Conservation (phyloP, 2,329 filamentous ascomycete genomes). For the Fusarium sambucinum region DNA sequence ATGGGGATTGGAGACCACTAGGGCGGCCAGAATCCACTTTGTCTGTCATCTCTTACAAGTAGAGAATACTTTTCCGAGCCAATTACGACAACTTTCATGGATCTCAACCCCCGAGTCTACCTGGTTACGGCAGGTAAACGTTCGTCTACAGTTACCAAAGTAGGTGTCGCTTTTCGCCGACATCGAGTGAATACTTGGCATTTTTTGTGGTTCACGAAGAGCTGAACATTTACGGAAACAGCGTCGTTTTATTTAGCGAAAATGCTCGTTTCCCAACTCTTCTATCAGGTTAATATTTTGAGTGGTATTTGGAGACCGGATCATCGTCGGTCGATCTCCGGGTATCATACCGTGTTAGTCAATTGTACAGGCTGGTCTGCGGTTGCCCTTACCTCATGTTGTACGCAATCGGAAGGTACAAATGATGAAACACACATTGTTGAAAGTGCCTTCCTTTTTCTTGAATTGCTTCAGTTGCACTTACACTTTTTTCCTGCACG, state of each 20-base stretch:
- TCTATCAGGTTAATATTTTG: background rate
- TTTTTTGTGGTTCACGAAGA: background rate
- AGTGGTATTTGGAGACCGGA: conserved; percentile 2
- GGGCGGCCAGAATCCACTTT: conserved; percentile 10
- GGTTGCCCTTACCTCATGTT: background rate
- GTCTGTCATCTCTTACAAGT: conserved; percentile 14
- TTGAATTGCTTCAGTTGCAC: background rate
- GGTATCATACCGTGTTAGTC: conserved; percentile 9
- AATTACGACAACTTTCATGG: conserved; percentile 23
- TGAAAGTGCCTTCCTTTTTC: conserved; percentile 17
- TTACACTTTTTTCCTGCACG: background rate
- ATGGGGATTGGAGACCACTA: conserved; percentile 43
- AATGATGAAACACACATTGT: background rate
- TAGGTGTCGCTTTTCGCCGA: conserved; percentile 12
- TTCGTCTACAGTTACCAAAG: conserved; percentile 6
- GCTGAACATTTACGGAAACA: background rate
- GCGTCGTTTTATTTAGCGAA: background rate
- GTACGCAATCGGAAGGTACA: conserved; percentile 23
- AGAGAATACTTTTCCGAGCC: conserved; percentile 29
- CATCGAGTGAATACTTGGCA: background rate
- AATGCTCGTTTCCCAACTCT: background rate
- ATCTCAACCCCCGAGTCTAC: conserved; percentile 24
- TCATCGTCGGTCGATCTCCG: conserved; percentile 11
- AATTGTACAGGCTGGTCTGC: background rate
- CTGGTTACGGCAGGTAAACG: conserved; percentile 39